Base-by-base conservation (phyloP, 371 early-diverging fungal genomes). In the Mortierella sp. region DNA sequence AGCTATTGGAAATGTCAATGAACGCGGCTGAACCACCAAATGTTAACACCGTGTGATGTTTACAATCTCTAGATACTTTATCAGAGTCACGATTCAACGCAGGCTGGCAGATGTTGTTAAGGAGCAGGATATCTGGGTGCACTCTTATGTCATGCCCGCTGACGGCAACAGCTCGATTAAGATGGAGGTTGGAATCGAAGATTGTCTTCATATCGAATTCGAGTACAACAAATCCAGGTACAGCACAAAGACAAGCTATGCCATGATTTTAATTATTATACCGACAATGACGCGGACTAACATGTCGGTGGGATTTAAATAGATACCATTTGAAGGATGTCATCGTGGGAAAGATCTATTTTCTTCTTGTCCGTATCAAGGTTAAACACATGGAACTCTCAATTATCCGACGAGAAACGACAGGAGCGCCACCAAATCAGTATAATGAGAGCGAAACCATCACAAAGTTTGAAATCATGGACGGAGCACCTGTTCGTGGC, bases 391-490 rank as follows among this genome's bases (percentile, higher is more conserved):
- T 99, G 98, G 99, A 99, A 79, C 90, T 99, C 40, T 95, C 97
- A 23, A 98, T 99, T 70, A 96, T 98, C 57, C 91, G 98, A 47
- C 89, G 98, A 17, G 99, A 99, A 84, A 95, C 97, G 0, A 97
- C 97, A 2, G 99, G 98, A 19, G 93, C 93, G 61, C 96, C 94
- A 35, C 97, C 97, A 19, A 98, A 97, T 76, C 94, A 97, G 79
- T 97, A 96, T 86, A 97, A 97, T 77, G 98, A 99, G 86, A 96
- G 95, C 82, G 98, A 99, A 83, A 98, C 97, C 0, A 92, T 99
- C 40, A 97, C 98, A 59, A 97, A 96, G 83, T 98, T 96, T 81
- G 98, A 99, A 82, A 98, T 99, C 74, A 98, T 99, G 98, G 99
- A 99, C 83, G 99, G 99, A 12, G 98, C 98, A 32, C 98, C 99